These are phyloP conservation scores for Syncephalastrum monosporum DNA, from an alignment of 371 early-diverging fungal genomes.

Conservation along the genomic window DNA sequence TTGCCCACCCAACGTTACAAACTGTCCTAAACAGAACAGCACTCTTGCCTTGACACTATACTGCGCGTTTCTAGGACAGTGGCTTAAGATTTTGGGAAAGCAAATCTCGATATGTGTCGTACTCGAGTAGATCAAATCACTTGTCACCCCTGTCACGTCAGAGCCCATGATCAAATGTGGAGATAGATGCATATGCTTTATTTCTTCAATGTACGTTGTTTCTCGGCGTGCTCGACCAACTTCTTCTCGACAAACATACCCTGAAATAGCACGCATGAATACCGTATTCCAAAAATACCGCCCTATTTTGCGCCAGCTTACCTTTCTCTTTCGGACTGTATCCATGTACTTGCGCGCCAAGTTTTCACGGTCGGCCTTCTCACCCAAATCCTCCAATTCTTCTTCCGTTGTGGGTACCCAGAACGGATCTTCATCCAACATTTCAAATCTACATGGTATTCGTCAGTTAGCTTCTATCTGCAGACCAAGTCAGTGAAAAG, in stretches of 20 bases:
- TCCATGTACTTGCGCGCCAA: constrained; percentile 96
- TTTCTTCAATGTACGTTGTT: constrained; percentile 85
- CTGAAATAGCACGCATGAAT: constrained; percentile 19
- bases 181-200: neutral
- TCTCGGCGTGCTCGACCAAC: constrained; percentile 90
- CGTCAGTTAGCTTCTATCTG: neutral
- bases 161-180: no score
- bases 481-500: neutral
- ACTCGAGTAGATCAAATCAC: no score
- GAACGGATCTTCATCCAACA: constrained; percentile 93
- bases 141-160: no score
- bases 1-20: no score
- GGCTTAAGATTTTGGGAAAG: no score
- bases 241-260: constrained; percentile 90
- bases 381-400: constrained; percentile 96
- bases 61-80: no score
- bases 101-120: no score
- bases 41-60: no score
- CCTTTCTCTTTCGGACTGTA: constrained; percentile 91
- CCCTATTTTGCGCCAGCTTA: constrained; percentile 17
- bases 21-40: no score
- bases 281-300: neutral
- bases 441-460: constrained; percentile 69
- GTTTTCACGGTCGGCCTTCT: constrained; percentile 95
- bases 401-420: constrained; percentile 98